Base-by-base conservation (phyloP, 2,329 filamentous ascomycete species). In the Cercospora sojina region DNA sequence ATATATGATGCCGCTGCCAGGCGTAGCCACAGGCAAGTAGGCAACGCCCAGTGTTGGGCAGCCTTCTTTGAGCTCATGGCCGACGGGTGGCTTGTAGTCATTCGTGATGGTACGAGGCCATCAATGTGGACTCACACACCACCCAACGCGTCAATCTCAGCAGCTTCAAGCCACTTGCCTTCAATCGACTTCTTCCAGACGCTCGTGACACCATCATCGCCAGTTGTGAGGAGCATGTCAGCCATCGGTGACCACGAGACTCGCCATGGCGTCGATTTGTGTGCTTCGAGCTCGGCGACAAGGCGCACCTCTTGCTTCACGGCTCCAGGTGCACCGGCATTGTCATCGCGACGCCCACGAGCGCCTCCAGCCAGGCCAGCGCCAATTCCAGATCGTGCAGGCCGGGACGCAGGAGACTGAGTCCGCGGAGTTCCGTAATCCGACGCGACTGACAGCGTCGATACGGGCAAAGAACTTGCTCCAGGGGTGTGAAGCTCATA, bases 261-360 rank as follows among this genome's bases (percentile, higher is more conserved):
- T 23, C 90, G 83, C 91, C 91, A 94, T 1, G 92, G 89, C 1
- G 90, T 90, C 18, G 87, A 88, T 59, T 87, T 85, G 74, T 91
- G 87, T 61, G 84, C 86, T 59, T 88, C 87, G 8, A 93, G 83
- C 73, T 85, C 86, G 8, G 89, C 89, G 0, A 91, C 83, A 71
- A 91, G 86, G 69, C 83, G 85, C 20, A 83, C 83, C 0, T 83
- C 81, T 75, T 93, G 90, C 66, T 81, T 83, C 25, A 93, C 83
- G 72, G 90, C 87, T 0, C 90, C 90, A 3, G 88, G 86, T 6
- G 68, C 71, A 69, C 86, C 82, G 27, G 85, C 85, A 5, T 85
- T 83, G 20, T 82, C 83, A 65, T 84, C 83, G 31, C 82, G 83
- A 32, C 85, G 80, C 66, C 86, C 84, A 6, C 79, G 78, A 38